A percentile compares a stretch with the other conserved stretches of the same genome.
These are phyloP conservation scores for Lathyrus tuberosus DNA, from an alignment of 306 rosid species.

Conservation along the genomic window DNA sequence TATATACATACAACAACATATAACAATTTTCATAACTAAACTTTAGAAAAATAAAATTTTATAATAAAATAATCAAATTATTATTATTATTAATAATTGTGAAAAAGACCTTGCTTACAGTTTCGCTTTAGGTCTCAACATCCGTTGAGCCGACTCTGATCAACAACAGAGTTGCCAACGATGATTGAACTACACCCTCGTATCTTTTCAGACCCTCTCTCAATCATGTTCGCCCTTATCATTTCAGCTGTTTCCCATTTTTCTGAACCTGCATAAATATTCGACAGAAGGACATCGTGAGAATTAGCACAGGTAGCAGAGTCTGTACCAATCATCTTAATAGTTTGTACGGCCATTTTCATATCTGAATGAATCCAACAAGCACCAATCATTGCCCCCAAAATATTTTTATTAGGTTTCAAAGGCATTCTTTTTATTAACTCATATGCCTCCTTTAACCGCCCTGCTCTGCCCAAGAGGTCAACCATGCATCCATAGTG, in stretches of 20 bases:
- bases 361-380: constrained; percentile 63
- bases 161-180: constrained; percentile 13
- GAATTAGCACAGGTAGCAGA: constrained; percentile 34
- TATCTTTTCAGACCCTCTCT: constrained; percentile 51
- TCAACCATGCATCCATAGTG: constrained; percentile 78
- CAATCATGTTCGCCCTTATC: constrained; percentile 45
- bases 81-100: no score
- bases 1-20: no score
- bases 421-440: constrained; percentile 58
- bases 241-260: constrained; percentile 73
- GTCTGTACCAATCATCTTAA: constrained; percentile 39
- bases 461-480: constrained; percentile 70
- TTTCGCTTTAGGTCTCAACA: no score
- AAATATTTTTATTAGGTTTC: constrained; percentile 62
- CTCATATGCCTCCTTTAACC: constrained; percentile 61
- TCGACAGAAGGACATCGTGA: constrained; percentile 59
- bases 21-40: no score
- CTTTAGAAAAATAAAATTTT: no score
- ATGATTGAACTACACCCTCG: constrained; percentile 52
- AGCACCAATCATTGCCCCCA: constrained; percentile 73
- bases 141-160: no score
- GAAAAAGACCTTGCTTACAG: no score
- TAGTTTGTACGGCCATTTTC: constrained; percentile 58
- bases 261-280: constrained; percentile 70
- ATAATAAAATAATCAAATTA: no score